These are phyloP conservation scores for Populus davidiana DNA, from an alignment of 345 rosid genomes.

Conservation along the genomic window DNA sequence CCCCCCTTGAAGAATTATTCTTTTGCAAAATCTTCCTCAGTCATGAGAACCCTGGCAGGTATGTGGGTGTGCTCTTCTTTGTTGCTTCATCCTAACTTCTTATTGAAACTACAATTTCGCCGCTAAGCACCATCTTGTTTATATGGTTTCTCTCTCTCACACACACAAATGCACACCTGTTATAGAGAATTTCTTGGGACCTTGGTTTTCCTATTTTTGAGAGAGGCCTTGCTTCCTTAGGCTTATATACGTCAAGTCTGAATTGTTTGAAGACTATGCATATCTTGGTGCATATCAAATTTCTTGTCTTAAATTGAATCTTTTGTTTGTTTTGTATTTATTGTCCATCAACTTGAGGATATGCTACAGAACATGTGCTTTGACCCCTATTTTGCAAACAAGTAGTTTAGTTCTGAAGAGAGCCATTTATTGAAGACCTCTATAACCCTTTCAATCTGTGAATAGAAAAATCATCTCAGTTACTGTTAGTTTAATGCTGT, in stretches of 20 bases:
- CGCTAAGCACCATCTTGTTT: neutral
- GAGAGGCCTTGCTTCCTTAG: neutral
- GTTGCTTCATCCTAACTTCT: neutral
- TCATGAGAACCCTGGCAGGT: slow-evolving; percentile 94
- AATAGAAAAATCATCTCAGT: neutral
- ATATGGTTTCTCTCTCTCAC: neutral
- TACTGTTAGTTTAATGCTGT: neutral
- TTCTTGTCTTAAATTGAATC: neutral
- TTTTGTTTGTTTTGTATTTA: neutral
- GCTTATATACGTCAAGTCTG: neutral
- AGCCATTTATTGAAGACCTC: neutral
- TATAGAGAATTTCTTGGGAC: neutral
- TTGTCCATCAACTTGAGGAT: neutral
- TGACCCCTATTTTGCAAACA: neutral
- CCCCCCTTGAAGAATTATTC: slow-evolving; percentile 73
- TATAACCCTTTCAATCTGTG: neutral
- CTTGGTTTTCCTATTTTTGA: neutral
- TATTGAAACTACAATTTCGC: neutral
- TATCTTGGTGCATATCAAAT: neutral
- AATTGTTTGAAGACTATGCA: neutral
- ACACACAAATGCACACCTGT: neutral
- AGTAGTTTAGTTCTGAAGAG: neutral
- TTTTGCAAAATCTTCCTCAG: slow-evolving; percentile 90
- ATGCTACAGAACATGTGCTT: neutral
- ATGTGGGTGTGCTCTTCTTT: slow-evolving; percentile 18